These are phyloP conservation scores for Pichia sp. DNA, from an alignment of 1,139 yeast species.

Conservation along the genomic window DNA sequence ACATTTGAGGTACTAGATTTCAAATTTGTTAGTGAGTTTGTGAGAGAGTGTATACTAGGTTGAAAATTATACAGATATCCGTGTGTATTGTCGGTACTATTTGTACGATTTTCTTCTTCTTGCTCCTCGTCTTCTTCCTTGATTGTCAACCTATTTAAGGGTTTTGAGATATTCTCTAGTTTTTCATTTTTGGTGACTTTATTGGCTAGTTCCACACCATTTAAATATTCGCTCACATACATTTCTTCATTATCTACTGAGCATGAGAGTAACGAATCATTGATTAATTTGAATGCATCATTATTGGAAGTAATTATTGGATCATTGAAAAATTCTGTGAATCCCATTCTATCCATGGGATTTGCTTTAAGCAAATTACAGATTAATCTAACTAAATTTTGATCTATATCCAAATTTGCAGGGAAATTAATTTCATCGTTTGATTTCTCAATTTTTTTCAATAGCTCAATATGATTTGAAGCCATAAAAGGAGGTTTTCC, in stretches of 20 bases:
- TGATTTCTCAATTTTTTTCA: conserved; percentile 74
- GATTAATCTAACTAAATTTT: conserved; percentile 60
- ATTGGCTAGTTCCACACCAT: conserved; percentile 11
- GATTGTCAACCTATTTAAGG: conserved; percentile 14
- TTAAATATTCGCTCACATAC: conserved; percentile 73
- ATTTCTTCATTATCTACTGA: conserved; percentile 67
- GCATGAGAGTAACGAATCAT: conserved; percentile 50
- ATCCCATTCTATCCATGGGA: conserved; percentile 83
- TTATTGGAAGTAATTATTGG: conserved; percentile 39
- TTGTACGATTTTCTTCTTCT: neutral
- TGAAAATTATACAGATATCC: too few relatives aligned
- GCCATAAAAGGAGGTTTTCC: conserved; percentile 96
- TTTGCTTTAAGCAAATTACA: conserved; percentile 70
- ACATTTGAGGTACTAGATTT: conserved; percentile 4
- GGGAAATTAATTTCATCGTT: conserved; percentile 78
- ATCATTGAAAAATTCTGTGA: conserved; percentile 74
- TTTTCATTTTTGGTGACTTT: conserved; percentile 4
- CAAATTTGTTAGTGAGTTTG: neutral
- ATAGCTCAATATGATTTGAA: conserved; percentile 80
- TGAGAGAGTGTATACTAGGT: neutral
- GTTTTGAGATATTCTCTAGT: neutral
- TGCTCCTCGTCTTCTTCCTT: conserved; percentile 10
- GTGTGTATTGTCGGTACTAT: too few relatives aligned
- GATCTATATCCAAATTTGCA: conserved; percentile 46
- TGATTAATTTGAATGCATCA: conserved; percentile 32